A percentile compares a stretch with the other conserved stretches of the same genome.
Conservation (phyloP, 352 stramenopile species). For the Phytophthora hybrid region DNA sequence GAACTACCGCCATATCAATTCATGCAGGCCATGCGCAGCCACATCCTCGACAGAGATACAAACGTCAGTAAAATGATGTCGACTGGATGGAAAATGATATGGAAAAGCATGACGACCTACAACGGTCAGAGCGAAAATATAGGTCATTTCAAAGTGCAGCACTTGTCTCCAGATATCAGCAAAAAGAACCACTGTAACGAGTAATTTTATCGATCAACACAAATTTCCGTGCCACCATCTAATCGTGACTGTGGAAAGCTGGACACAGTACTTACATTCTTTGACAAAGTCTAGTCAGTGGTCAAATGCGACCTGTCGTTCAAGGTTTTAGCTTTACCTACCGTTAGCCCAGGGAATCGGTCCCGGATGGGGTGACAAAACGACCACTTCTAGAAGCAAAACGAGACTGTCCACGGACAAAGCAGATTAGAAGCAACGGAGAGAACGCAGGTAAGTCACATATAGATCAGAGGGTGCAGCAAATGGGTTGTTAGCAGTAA, state of each 20-base stretch:
- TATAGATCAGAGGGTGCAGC: neutral
- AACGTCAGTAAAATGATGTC: neutral
- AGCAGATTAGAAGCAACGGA: neutral
- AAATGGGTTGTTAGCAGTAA: neutral
- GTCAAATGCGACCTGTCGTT: neutral
- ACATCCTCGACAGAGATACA: neutral
- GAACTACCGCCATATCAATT: slow-evolving; percentile 8
- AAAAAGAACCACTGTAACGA: neutral
- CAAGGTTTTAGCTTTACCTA: neutral
- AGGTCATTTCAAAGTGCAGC: neutral
- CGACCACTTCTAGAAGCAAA: neutral
- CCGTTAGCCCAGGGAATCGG: neutral
- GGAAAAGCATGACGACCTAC: neutral
- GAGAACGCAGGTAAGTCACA: neutral
- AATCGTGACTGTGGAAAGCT: neutral
- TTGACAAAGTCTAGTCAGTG: neutral
- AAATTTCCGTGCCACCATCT: neutral
- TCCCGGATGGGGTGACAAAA: neutral
- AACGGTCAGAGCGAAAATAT: neutral
- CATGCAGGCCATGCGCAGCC: slow-evolving; percentile 9
- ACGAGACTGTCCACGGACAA: neutral
- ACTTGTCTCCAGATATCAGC: neutral
- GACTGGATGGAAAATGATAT: neutral
- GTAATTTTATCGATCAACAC: neutral
- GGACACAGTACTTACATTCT: neutral